Base-by-base conservation (phyloP, 306 rosid species). In the Medicago ruthenica region DNA sequence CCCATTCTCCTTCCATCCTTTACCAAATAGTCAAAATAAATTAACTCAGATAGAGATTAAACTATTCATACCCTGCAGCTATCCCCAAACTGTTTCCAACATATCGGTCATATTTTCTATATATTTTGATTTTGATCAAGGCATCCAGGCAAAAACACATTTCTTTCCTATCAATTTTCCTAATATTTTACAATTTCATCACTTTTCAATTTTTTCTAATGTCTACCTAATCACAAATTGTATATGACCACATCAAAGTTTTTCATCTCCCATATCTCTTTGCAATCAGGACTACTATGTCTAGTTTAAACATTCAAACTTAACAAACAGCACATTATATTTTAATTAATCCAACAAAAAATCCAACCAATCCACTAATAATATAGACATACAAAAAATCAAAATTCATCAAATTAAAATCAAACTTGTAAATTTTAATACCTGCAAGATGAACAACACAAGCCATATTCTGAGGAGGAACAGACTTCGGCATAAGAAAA, bases 381-480 rank as follows among this genome's bases (percentile, higher is more conserved):
- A 41, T 2, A 41, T 17, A 37, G 6, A 66, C 24, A 64, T 1
- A 13, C 48, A 67, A 78, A 73, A 78, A 16, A 7, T 40, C 42
- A 79, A 53, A 66, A 71, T 13, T 5, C 7, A 79, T 1, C 59
- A 71, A 67, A 27, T 27, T 7, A 41, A 66, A 65, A 59, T 31
- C 12, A 76, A 71, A 16, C 13, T 17, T 2, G 27, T 24, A 24
- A 24, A 24, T 2, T 3, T 3, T 0, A 22, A 12, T 88, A 94
- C 98, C 97, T 83, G 98, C 98, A 78, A 95, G 95, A 84, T 92
- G 98, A 87, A 95, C 86, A 15, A 95, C 96, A 59, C 98, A 95
- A 4, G 97, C 87, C 97, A 95, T 87, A 70, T 70, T 86, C 65
- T 84, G 87, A 6, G 92, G 85, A 0, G 97, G 90, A 14, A 90